Conservation (phyloP, 345 rosid genomes). For the Eucalyptus regnans region DNA sequence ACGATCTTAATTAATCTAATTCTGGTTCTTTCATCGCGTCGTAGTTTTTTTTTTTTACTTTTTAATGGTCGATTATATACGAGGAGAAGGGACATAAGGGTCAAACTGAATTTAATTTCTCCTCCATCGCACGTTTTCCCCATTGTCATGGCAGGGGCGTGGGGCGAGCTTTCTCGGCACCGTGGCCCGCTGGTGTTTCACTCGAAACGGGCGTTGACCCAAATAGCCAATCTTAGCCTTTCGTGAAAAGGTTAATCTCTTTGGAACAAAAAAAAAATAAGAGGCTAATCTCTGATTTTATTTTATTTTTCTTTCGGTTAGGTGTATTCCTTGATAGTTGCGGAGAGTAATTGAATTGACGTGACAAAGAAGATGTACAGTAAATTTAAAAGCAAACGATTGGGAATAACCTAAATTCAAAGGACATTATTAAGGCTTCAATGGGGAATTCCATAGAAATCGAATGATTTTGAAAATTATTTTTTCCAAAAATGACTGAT, state of each 20-base stretch:
- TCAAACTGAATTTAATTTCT: not conserved
- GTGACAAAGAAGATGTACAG: not conserved
- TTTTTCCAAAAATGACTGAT: not conserved
- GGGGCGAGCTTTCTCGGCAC: not conserved
- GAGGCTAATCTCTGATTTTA: not conserved
- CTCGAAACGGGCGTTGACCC: not conserved
- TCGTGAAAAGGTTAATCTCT: no score
- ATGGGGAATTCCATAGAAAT: not conserved
- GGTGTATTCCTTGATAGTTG: not conserved
- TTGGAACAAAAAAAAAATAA: no score
- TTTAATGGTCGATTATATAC: not conserved
- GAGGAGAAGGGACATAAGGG: not conserved
- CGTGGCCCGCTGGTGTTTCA: not conserved
- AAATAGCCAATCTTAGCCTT: not conserved
- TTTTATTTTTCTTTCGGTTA: not conserved
- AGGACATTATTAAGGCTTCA: not conserved
- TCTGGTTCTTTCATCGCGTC: not conserved
- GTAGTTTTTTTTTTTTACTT: not conserved
- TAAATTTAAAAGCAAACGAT: not conserved
- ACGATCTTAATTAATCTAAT: not conserved
- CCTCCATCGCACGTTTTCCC: not conserved
- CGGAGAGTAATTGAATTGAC: not conserved
- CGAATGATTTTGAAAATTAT: not conserved
- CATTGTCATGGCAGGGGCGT: not conserved
- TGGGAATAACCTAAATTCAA: not conserved